Conservation (phyloP, 192 early-diverging fungal genomes). For the Podila minutissima region DNA sequence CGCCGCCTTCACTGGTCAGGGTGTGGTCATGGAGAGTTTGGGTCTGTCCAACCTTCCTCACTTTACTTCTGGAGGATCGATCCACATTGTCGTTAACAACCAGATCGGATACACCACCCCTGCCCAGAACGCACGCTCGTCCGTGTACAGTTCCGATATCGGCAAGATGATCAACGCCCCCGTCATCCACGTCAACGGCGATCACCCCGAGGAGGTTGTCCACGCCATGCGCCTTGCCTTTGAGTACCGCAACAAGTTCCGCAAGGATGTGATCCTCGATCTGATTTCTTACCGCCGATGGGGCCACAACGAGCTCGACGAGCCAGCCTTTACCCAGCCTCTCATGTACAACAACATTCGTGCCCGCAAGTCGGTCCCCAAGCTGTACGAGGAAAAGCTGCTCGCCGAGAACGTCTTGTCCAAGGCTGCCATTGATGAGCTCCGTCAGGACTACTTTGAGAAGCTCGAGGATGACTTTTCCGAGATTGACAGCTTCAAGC, state of each 20-base stretch:
- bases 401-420: conserved; percentile 61
- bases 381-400: conserved; percentile 85
- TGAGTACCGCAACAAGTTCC: conserved; percentile 93
- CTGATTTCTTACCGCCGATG: conserved; percentile 94
- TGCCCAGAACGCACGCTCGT: conserved; percentile 92
- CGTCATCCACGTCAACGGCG: conserved; percentile 96
- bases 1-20: conserved; percentile 88
- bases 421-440: conserved; percentile 55
- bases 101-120: conserved; percentile 99
- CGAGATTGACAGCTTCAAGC: conserved; percentile 66
- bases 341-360: conserved; percentile 97
- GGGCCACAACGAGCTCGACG: conserved; percentile 99
- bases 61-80: conserved; percentile 92
- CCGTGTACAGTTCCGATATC: conserved; percentile 92
- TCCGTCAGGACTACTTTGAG: conserved; percentile 69
- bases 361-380: conserved; percentile 82
- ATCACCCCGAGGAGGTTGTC: conserved; percentile 93
- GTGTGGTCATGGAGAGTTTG: conserved; percentile 96
- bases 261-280: conserved; percentile 95
- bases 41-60: conserved; percentile 96
- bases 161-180: conserved; percentile 97
- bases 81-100: conserved; percentile 99
- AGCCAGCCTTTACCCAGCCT: conserved; percentile 97
- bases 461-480: conserved; percentile 70
- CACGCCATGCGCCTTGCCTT: conserved; percentile 85